phyloP scores from a whole-genome alignment of 2,329 filamentous ascomycete genomes.

The Salinomyces thailandicus region DNA sequence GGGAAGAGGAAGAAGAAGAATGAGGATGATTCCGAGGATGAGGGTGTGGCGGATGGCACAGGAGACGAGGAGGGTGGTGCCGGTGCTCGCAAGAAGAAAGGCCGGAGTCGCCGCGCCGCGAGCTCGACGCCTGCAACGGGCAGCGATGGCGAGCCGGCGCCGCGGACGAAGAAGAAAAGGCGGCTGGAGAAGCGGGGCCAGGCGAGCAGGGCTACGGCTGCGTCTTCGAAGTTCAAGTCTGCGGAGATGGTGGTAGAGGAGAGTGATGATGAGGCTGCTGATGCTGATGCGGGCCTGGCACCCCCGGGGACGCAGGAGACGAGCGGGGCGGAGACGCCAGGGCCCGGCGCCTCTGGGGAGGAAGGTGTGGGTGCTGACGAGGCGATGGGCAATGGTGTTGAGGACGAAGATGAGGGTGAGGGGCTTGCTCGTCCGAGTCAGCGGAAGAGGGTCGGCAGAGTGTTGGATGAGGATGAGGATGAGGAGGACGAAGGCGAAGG shows the following conservation, averaged over 20 bases:
- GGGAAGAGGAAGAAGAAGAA: slow-evolving; percentile 54
- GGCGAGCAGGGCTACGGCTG: slow-evolving; percentile 29
- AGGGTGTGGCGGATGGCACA: slow-evolving; percentile 30
- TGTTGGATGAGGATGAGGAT: slow-evolving; percentile 27
- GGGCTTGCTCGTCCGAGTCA: slow-evolving; percentile 14
- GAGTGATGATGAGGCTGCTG: slow-evolving; percentile 37
- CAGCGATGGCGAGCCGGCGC: slow-evolving; percentile 43
- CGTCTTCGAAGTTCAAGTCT: slow-evolving; percentile 64
- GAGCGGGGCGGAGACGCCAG: slow-evolving; percentile 12
- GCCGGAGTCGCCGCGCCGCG: slow-evolving; percentile 20
- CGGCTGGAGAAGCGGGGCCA: slow-evolving; percentile 45
- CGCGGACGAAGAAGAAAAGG: slow-evolving; percentile 50
- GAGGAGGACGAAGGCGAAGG: slow-evolving; percentile 21
- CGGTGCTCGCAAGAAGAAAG: slow-evolving; percentile 9
- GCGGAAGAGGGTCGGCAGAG: slow-evolving; percentile 22
- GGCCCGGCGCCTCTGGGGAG: slow-evolving; percentile 16
- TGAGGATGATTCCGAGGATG: slow-evolving; percentile 36
- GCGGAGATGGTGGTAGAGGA: slow-evolving; percentile 74
- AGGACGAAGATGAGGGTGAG: slow-evolving; percentile 19
- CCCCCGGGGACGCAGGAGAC: slow-evolving; percentile 7
- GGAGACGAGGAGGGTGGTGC: slow-evolving; percentile 38
- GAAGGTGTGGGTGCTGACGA: slow-evolving; percentile 14
- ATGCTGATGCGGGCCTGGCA: slow-evolving; percentile 15
- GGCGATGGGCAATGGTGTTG: slow-evolving; percentile 9
- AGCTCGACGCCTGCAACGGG: slow-evolving; percentile 23